phyloP scores from a whole-genome alignment of 345 rosid genomes.

The Trapa incisa region DNA sequence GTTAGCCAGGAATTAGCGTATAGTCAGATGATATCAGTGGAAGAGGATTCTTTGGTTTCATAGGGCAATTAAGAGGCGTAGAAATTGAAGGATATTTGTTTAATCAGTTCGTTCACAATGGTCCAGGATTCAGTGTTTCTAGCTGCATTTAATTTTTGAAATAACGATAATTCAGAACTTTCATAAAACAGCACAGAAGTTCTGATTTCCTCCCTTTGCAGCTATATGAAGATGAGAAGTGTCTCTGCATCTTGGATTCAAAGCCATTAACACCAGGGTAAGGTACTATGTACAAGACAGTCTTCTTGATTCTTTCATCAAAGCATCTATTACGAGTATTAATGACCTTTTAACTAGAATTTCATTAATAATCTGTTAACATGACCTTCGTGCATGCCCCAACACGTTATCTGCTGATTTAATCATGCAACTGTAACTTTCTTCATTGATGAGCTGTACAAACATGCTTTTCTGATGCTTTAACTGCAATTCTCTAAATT shows the following conservation, averaged over 20 bases:
- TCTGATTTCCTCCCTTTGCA: constrained; percentile 15
- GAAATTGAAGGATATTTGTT: too few relatives aligned
- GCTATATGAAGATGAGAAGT: constrained; percentile 86
- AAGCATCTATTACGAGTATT: not conserved
- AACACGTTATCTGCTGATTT: not conserved
- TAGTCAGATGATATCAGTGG: not conserved
- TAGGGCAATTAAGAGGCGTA: not conserved
- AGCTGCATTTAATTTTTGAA: not conserved
- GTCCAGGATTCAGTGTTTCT: not conserved
- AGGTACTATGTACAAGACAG: constrained; percentile 27
- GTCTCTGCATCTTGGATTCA: constrained; percentile 76
- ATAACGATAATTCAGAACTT: not conserved
- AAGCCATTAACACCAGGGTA: constrained; percentile 79
- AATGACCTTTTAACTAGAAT: too few relatives aligned
- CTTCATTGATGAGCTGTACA: not conserved
- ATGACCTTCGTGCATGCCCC: not conserved
- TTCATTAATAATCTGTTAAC: not conserved
- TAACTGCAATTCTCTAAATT: not conserved
- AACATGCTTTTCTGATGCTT: not conserved
- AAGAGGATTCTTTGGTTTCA: not conserved
- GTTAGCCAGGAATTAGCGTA: not conserved
- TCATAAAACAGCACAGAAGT: not conserved
- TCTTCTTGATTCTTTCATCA: not conserved
- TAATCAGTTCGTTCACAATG: not conserved
- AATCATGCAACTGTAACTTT: not conserved